Conservation (phyloP, 805 yeast species). For the Sugiyamaella qingdaonensis region DNA sequence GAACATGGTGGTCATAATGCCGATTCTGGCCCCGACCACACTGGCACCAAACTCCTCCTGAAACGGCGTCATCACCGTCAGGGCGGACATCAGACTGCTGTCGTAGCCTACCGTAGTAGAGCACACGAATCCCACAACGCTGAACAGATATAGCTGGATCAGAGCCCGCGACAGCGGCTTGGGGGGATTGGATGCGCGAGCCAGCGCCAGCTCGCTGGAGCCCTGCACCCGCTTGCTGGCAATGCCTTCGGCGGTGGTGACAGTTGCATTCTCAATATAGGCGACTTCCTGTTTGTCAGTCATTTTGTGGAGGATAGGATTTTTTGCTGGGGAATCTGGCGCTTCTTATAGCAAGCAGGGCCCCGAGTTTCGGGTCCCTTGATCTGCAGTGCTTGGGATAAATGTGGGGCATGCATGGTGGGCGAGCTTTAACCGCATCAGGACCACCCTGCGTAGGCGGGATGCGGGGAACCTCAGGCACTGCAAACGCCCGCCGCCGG, state of each 20-base stretch:
- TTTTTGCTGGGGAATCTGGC: too few species aligned
- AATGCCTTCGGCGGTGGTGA: neutral
- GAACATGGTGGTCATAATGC: slow-evolving; percentile 3
- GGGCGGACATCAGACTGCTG: slow-evolving; percentile 11
- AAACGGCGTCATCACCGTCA: slow-evolving; percentile 13
- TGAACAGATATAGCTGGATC: slow-evolving; percentile 2
- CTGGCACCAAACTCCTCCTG: slow-evolving; percentile 11
- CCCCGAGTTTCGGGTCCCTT: too few species aligned
- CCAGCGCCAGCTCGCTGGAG: slow-evolving; percentile 11
- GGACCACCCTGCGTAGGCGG: neutral
- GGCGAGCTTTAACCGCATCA: neutral
- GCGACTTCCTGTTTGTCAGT: neutral
- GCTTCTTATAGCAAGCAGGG: too few species aligned
- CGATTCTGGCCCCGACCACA: slow-evolving; percentile 14
- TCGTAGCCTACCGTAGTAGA: slow-evolving; percentile 6
- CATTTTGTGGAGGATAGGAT: neutral
- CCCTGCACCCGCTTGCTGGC: slow-evolving; percentile 11
- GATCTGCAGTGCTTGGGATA: too few species aligned
- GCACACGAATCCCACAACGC: slow-evolving; percentile 7
- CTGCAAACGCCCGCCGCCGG: too few species aligned
- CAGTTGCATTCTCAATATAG: slow-evolving; percentile 1
- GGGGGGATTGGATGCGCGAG: slow-evolving; percentile 8
- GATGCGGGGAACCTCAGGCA: neutral
- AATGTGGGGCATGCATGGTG: neutral
- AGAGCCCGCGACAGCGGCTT: slow-evolving; percentile 7